Conservation (phyloP, 768 basidiomycete genomes). For the Boletellus ananas region DNA sequence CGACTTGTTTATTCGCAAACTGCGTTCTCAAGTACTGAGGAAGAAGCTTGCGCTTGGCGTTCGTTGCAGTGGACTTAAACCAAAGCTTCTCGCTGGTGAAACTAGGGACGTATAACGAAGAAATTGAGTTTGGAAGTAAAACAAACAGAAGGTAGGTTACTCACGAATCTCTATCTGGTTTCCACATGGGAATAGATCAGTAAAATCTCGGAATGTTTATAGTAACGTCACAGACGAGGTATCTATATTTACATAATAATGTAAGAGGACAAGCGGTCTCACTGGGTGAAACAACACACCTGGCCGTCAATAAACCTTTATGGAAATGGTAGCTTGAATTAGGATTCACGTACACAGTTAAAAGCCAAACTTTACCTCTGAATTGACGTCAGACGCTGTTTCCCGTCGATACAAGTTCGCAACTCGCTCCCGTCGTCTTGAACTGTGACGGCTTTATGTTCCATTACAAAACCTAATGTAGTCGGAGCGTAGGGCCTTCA, state of each 20-base stretch:
- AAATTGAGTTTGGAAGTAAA: not conserved
- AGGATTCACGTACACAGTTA: not conserved
- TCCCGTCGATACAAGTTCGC: conserved; percentile 66
- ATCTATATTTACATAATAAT: conserved; percentile 31
- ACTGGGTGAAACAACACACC: conserved; percentile 36
- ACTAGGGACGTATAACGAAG: conserved; percentile 1
- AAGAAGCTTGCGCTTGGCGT: conserved; percentile 30
- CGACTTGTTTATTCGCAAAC: conserved; percentile 45
- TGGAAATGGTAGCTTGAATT: not conserved
- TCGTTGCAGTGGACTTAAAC: conserved; percentile 27
- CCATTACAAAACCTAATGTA: not conserved
- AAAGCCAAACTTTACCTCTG: conserved; percentile 38
- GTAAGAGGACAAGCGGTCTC: not conserved
- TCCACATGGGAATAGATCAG: conserved; percentile 3
- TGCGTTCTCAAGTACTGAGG: conserved; percentile 31
- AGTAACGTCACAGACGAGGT: conserved; percentile 34
- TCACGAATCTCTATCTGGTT: conserved; percentile 40
- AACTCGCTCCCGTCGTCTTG: conserved; percentile 41
- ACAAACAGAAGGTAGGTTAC: conserved; percentile 5
- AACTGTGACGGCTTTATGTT: conserved; percentile 35
- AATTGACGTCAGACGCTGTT: conserved; percentile 67
- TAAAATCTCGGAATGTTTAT: not conserved
- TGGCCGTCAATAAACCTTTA: conserved; percentile 52
- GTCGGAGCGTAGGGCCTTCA: not conserved
- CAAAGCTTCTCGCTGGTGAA: conserved; percentile 38